phyloP scores from a whole-genome alignment of 2,329 filamentous ascomycete species.

The Colletotrichum godetiae region DNA sequence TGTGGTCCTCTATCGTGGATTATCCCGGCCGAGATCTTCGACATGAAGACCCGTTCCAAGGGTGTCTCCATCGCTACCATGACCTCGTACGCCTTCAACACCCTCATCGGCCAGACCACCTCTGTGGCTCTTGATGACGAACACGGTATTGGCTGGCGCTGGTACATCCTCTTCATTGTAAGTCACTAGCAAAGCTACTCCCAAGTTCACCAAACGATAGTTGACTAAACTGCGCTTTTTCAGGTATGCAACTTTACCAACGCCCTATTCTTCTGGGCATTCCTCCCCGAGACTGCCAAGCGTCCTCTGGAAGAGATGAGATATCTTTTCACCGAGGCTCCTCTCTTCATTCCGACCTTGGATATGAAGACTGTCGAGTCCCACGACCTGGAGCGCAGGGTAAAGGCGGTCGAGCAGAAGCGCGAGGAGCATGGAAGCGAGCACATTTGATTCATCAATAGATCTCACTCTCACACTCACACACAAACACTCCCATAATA shows the following conservation, averaged over 20 bases:
- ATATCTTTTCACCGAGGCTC: constrained; percentile 73
- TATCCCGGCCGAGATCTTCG: constrained; percentile 79
- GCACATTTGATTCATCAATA: constrained; percentile 13
- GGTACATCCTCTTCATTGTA: constrained; percentile 59
- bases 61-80: constrained; percentile 81
- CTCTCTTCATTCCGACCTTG: constrained; percentile 69
- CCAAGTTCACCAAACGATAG: background rate
- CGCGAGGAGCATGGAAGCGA: constrained; percentile 28
- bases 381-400: constrained; percentile 68
- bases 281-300: constrained; percentile 74
- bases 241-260: constrained; percentile 69
- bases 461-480: too few relatives aligned
- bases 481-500: background rate
- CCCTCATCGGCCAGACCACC: constrained; percentile 78
- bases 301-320: constrained; percentile 77
- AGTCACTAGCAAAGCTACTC: constrained; percentile 11
- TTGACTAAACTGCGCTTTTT: background rate
- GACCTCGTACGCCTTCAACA: constrained; percentile 80
- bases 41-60: constrained; percentile 79
- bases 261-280: constrained; percentile 66
- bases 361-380: constrained; percentile 53
- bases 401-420: constrained; percentile 69
- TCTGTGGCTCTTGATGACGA: constrained; percentile 60
- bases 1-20: constrained; percentile 74
- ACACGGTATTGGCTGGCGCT: constrained; percentile 57